phyloP scores from a whole-genome alignment of 352 stramenopile species.

The Thraustochytrium striatum region DNA sequence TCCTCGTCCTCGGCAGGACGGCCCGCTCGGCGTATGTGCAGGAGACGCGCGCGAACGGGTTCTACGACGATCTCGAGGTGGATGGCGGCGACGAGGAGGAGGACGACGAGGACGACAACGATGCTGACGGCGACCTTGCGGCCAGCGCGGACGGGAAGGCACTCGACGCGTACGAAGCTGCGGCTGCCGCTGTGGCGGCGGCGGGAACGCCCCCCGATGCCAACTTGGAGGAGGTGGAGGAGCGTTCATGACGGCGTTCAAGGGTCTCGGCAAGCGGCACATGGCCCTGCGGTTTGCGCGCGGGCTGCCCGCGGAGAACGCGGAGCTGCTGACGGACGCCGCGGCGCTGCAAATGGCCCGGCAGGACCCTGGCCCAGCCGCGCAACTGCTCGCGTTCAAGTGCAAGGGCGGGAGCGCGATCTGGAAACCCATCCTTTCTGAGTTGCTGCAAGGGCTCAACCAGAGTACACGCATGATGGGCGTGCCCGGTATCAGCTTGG shows the following conservation, averaged over 20 bases:
- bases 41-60: neutral
- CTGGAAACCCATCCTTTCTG: neutral
- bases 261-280: neutral
- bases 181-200: neutral
- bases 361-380: neutral
- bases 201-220: too few relatives aligned
- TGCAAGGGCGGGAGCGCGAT: conserved; percentile 23
- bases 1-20: neutral
- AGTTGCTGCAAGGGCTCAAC: neutral
- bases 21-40: neutral
- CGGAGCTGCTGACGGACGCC: neutral
- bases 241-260: too few relatives aligned
- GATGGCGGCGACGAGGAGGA: neutral
- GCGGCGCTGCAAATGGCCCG: neutral
- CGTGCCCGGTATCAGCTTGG: neutral
- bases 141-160: neutral
- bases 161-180: neutral
- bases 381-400: neutral
- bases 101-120: neutral
- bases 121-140: neutral
- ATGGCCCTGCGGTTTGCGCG: conserved; percentile 19
- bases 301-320: neutral
- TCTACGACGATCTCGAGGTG: neutral
- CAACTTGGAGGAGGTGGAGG: too few relatives aligned
- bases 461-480: neutral